phyloP scores from a whole-genome alignment of 2,329 filamentous ascomycete genomes.

The Hypomyces rosellus region DNA sequence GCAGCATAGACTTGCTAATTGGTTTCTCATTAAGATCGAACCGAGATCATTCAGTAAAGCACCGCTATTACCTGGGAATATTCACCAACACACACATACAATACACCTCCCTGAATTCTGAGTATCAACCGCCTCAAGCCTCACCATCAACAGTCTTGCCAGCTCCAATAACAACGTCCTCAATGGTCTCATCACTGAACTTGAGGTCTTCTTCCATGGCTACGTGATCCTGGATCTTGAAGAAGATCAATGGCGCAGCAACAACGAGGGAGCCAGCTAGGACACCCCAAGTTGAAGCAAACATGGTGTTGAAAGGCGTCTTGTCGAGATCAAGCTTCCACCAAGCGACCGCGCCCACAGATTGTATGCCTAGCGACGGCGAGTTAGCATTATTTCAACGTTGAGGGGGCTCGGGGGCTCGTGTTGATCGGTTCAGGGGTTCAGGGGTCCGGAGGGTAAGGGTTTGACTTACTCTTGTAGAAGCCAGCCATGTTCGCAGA shows the following conservation, averaged over 20 bases:
- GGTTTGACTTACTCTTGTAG: too few relatives aligned
- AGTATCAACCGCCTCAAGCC: not conserved
- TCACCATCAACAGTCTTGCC: constrained; percentile 28
- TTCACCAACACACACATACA: too few relatives aligned
- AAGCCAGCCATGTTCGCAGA: constrained; percentile 79
- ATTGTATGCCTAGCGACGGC: constrained; percentile 57
- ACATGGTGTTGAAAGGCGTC: constrained; percentile 61
- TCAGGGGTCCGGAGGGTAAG: too few relatives aligned
- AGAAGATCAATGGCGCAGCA: constrained; percentile 71
- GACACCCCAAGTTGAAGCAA: constrained; percentile 67
- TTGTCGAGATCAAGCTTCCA: constrained; percentile 30
- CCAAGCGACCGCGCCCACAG: constrained; percentile 58
- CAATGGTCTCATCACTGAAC: constrained; percentile 74
- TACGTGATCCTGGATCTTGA: constrained; percentile 78
- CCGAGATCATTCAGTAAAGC: too few relatives aligned
- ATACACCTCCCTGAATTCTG: too few relatives aligned
- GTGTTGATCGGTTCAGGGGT: too few relatives aligned
- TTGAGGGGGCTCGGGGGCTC: too few relatives aligned
- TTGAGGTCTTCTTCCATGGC: constrained; percentile 73
- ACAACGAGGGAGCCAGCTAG: constrained; percentile 67
- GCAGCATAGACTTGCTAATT: too few relatives aligned
- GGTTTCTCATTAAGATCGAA: too few relatives aligned
- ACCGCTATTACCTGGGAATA: too few relatives aligned
- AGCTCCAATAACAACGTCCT: constrained; percentile 39
- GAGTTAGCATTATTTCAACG: not conserved